Evolutionary conservation across 2,329 filamentous ascomycete species (phyloP).

Genomic region (Eutypella sp.): DNA sequence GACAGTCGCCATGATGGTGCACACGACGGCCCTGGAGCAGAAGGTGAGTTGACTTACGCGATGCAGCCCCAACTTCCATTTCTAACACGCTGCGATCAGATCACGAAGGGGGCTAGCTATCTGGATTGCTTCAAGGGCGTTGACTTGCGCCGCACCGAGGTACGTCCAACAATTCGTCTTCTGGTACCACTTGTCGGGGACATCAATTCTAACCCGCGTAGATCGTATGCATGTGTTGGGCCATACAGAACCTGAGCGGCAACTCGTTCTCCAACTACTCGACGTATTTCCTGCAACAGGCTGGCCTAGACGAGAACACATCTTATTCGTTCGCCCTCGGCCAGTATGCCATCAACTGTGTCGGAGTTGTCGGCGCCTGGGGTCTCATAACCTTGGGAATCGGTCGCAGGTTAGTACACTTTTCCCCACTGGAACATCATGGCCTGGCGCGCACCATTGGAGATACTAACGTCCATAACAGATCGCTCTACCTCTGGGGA

Average conservation of each 20-base stretch:
- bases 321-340: slow-evolving; percentile 59
- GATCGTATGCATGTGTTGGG: slow-evolving; percentile 61
- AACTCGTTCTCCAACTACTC: slow-evolving; percentile 63
- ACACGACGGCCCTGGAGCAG: slow-evolving; percentile 77
- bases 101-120: slow-evolving; percentile 70
- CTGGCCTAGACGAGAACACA: slow-evolving; percentile 46
- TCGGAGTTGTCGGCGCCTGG: slow-evolving; percentile 78
- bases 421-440: background rate
- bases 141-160: slow-evolving; percentile 73
- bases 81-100: slow-evolving; percentile 33
- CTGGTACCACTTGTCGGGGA: slow-evolving; percentile 1
- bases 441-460: too few species aligned
- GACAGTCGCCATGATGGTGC: slow-evolving; percentile 87
- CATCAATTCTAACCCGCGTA: slow-evolving; percentile 17
- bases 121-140: slow-evolving; percentile 78
- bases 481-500: slow-evolving; percentile 70
- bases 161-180: slow-evolving; percentile 29
- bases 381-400: slow-evolving; percentile 69
- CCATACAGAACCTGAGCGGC: slow-evolving; percentile 59
- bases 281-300: slow-evolving; percentile 57
- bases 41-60: slow-evolving; percentile 24
- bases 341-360: slow-evolving; percentile 68
- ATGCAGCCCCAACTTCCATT: background rate
- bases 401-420: slow-evolving; percentile 58
- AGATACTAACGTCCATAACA: slow-evolving; percentile 14